Evolutionary conservation across 495 filamentous ascomycete species (phyloP).

Genomic region (Penicillium cinerascens): DNA sequence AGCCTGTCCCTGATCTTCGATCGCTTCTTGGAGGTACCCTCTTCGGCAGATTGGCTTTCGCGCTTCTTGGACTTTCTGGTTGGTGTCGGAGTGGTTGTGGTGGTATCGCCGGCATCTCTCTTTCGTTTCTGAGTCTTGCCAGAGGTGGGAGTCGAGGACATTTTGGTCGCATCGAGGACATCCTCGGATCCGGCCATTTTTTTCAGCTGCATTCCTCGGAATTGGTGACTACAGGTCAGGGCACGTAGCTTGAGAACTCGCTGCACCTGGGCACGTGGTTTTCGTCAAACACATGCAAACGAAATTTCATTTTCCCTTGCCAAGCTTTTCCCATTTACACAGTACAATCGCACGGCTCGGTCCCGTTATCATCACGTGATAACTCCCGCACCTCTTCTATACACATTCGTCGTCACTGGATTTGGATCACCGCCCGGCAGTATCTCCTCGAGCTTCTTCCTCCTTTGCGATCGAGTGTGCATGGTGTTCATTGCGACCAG

Average conservation of each 20-base stretch:
- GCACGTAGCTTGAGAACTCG: too few relatives aligned
- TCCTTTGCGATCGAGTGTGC: background rate
- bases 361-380: too few relatives aligned
- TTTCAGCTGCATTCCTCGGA: constrained; percentile 1
- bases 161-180: constrained; percentile 16
- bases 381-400: too few relatives aligned
- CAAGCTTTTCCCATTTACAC: too few relatives aligned
- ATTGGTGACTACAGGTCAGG: too few relatives aligned
- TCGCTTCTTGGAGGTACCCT: constrained; percentile 25
- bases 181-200: constrained; percentile 29
- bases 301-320: too few relatives aligned
- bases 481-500: background rate
- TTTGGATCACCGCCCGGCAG: constrained; percentile 11
- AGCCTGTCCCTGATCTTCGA: constrained; percentile 16
- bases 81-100: constrained; percentile 31
- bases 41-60: constrained; percentile 17
- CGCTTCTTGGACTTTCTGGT: constrained; percentile 40
- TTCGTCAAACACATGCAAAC: too few relatives aligned
- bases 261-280: too few relatives aligned
- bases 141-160: constrained; percentile 17
- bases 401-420: background rate
- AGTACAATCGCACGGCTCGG: too few relatives aligned
- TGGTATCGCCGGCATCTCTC: constrained; percentile 31
- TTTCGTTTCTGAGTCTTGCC: constrained; percentile 39
- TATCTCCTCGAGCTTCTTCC: background rate